Base-by-base conservation (phyloP, 2,329 filamentous ascomycete species). In the Botrytis sinoallii region DNA sequence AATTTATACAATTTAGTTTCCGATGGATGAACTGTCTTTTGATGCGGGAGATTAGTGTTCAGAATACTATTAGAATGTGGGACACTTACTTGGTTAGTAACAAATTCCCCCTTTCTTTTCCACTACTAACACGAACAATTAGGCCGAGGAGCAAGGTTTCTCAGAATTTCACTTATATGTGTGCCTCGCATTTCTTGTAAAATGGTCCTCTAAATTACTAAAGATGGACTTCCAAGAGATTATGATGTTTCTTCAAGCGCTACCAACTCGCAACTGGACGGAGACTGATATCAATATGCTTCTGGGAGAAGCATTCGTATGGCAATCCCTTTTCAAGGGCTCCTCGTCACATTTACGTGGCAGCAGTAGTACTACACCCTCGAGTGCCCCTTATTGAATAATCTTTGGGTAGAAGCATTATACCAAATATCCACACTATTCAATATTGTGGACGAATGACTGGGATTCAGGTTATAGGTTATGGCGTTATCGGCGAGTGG, bases 1-100 rank as follows among this genome's bases (percentile, higher is more conserved):
- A 99, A 81, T 99, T 99, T 81, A 99, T 99, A 80, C 96, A 99
- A 81, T 99, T 99, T 84, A 98, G 94, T 83, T 99, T 99, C 82
- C 89, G 96, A 73, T 99, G 96, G 96, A 99, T 99, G 96, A 99
- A 99, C 80, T 99, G 96, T 82, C 88, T 99, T 70, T 86, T 99
- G 77, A 99, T 99, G 96, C 89, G 96, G 76, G 96, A 99, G 84
- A 93, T 99, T 77, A 97, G 93, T 81, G 95, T 99, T 73, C 93
- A 91, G 82, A 98, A 98, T 82, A 98, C 94, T 0, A 97, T 99
- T 76, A 88, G 96, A 78, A 99, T 99, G 96, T 99, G 96, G 96
- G 96, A 99, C 83, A 99, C 96, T 40, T 99, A 99, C 84, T 89
- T 99, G 85, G 95, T 98, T 85, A 81, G 90, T 84, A 70, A 9